Evolutionary conservation across 805 yeast species (phyloP).

Genomic region (Nakazawaea ishiwadae): DNA sequence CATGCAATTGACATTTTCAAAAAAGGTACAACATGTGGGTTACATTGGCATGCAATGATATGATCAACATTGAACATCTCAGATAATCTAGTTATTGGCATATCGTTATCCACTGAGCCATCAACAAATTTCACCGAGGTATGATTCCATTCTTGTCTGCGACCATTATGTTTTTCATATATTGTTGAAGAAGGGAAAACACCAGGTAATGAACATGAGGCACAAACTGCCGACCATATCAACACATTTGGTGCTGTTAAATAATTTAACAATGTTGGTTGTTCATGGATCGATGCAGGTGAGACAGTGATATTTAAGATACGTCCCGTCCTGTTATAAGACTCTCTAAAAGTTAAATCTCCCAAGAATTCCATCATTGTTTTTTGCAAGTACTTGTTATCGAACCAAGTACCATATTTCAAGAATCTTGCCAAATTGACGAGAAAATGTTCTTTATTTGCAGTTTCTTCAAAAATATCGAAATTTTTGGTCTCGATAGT

Average conservation of each 20-base stretch:
- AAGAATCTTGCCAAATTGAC: conserved; percentile 56
- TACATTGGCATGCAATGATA: conserved; percentile 95
- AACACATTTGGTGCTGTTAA: conserved; percentile 78
- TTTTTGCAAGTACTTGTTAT: conserved; percentile 59
- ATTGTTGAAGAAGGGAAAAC: conserved; percentile 83
- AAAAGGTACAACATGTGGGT: conserved; percentile 92
- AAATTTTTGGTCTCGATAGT: conserved; percentile 57
- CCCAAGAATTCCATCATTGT: conserved; percentile 82
- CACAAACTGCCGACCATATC: conserved; percentile 87
- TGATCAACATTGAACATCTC: conserved; percentile 98
- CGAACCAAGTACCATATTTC: conserved; percentile 88
- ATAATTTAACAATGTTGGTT: conserved; percentile 76
- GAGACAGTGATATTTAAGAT: conserved; percentile 94
- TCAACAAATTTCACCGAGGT: conserved; percentile 79
- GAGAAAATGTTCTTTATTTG: conserved; percentile 46
- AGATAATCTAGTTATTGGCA: conserved; percentile 83
- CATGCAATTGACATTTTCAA: conserved; percentile 63
- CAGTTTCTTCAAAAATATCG: conserved; percentile 44
- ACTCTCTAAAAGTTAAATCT: conserved; percentile 88
- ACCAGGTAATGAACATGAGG: conserved; percentile 92
- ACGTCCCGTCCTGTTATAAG: conserved; percentile 89
- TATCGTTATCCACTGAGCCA: conserved; percentile 92
- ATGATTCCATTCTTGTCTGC: conserved; percentile 77
- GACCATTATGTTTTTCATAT: conserved; percentile 75
- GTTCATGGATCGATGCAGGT: conserved; percentile 86